These are phyloP conservation scores for Sarcodon aspratus DNA, from an alignment of 768 basidiomycete species.

Conservation along the genomic window DNA sequence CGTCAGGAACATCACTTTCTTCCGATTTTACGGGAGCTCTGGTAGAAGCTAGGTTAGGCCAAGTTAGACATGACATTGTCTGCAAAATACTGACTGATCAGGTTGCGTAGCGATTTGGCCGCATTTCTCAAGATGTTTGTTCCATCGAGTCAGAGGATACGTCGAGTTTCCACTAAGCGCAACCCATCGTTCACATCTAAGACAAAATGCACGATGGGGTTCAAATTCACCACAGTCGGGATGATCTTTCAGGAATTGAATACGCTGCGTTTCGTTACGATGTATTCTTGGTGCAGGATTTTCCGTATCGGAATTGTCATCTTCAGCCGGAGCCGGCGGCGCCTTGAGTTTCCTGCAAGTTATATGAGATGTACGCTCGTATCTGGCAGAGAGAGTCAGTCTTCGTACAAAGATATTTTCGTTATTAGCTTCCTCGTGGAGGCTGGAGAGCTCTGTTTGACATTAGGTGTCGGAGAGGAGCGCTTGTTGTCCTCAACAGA, in stretches of 20 bases:
- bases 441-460: conserved; percentile 3
- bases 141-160: conserved; percentile 53
- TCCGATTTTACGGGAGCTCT: too few relatives aligned
- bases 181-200: conserved; percentile 44
- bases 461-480: neutral
- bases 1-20: conserved; percentile 6
- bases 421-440: conserved; percentile 4
- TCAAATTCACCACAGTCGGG: conserved; percentile 45
- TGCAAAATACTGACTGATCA: neutral
- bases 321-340: conserved; percentile 27
- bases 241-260: conserved; percentile 53
- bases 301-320: conserved; percentile 42
- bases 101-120: conserved; percentile 19
- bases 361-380: neutral
- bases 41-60: neutral
- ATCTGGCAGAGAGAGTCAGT: neutral
- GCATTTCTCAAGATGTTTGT: conserved; percentile 43
- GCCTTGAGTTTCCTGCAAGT: conserved; percentile 7
- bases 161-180: conserved; percentile 42
- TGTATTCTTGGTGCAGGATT: conserved; percentile 28
- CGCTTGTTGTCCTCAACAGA: conserved; percentile 3
- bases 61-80: too few relatives aligned
- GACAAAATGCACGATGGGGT: conserved; percentile 46
- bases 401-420: neutral
- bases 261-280: conserved; percentile 48